Base-by-base conservation (phyloP, 208 protist genomes). In the Angomonas ambiguus region DNA sequence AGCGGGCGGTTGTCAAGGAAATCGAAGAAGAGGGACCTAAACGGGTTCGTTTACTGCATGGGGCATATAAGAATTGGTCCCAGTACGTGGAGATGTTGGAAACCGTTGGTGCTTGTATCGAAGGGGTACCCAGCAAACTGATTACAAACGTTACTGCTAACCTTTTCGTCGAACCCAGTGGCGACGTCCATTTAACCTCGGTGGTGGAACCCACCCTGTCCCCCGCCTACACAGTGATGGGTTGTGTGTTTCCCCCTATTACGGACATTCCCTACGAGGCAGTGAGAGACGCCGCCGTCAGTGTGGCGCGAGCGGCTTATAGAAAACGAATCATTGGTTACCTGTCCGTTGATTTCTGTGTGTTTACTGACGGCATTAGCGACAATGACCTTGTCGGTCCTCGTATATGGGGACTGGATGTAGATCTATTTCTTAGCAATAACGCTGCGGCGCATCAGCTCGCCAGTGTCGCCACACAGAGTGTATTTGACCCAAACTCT, bases 251-350 rank as follows among this genome's bases (percentile, higher is more conserved):
- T 69, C 93, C 93, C 1, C 66, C 74, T 31, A 69, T 65, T 27
- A 24, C 75, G n/a, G 57, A 48, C 27, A 68, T 91, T 25, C 84
- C 86, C 0, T 92, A 86, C 62, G 72, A 66, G 0, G 79, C 78
- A 11, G 65, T 96, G 0, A 75, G 79, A 0, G 88, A 85, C 22
- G 93, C 91, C 5, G 76, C 88, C 1, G 28, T 96, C 8, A 85
- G 71, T 31, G 75, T 96, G 0, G 91, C 66, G 8, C 72, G 76
- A 18, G 89, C 85, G 0, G 87, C 88, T 5, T 90, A 82, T 67
- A 79, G 83, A 31, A 92, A 88, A 61, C 74, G 85, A 33, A 83
- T 97, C 35, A 88, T 94, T 28, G 93, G 93, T 3, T 95, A 96
- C 74, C 22, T 96, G 4, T 92, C 89, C 1, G 81, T 97, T 0